Conservation (phyloP, 768 basidiomycete genomes). For the Termitomyces sp. region DNA sequence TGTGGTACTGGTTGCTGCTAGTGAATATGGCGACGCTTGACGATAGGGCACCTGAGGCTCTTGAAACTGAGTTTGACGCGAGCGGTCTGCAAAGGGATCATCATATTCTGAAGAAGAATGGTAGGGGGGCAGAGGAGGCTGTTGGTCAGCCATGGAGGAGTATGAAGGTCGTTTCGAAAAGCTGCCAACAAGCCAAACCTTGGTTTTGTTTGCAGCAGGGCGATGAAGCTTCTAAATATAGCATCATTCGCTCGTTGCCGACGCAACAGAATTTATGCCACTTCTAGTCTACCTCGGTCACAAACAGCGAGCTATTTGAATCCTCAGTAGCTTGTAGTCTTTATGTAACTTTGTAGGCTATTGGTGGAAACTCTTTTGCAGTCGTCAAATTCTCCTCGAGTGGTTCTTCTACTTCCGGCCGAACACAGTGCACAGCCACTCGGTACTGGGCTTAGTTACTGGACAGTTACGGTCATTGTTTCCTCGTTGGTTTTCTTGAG, state of each 20-base stretch:
- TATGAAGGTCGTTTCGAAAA: slow-evolving; percentile 11
- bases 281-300: no score
- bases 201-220: slow-evolving; percentile 20
- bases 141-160: slow-evolving; percentile 32
- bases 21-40: slow-evolving; percentile 35
- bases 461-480: no score
- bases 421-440: background rate
- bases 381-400: background rate
- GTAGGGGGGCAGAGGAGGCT: slow-evolving; percentile 31
- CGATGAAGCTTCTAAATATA: slow-evolving; percentile 14
- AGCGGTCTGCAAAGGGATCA: slow-evolving; percentile 74
- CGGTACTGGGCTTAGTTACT: background rate
- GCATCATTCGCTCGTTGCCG: slow-evolving; percentile 12
- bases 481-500: background rate
- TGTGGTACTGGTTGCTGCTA: slow-evolving; percentile 42
- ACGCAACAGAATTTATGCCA: background rate
- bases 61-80: slow-evolving; percentile 55
- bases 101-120: slow-evolving; percentile 29
- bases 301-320: background rate
- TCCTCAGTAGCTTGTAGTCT: background rate
- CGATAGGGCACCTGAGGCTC: slow-evolving; percentile 46
- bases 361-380: background rate
- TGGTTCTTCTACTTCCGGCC: background rate
- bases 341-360: background rate
- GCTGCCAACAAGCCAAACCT: slow-evolving; percentile 18